Conservation (phyloP, 202 grass and related monocot genomes). For the Schoenoplectus triqueter region DNA sequence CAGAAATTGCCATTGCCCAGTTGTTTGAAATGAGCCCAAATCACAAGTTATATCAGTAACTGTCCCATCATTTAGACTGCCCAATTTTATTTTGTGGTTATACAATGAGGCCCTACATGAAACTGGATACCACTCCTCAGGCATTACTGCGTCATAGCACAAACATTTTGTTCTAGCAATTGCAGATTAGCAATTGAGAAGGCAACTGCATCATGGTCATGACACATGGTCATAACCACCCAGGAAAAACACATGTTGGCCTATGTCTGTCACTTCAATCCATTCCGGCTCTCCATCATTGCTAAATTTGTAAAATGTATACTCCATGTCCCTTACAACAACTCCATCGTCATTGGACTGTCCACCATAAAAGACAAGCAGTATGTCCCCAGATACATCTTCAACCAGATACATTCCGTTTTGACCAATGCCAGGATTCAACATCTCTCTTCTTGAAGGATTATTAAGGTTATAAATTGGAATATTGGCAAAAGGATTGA, state of each 20-base stretch:
- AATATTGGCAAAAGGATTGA: neutral
- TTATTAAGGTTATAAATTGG: neutral
- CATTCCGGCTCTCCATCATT: constrained; percentile 19
- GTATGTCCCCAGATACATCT: neutral
- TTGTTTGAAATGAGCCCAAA: neutral
- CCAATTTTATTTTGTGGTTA: neutral
- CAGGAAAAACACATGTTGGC: constrained; percentile 32
- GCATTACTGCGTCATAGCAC: constrained; percentile 17
- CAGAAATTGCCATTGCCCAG: neutral
- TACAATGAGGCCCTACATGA: neutral
- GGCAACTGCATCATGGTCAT: neutral
- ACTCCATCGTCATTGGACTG: neutral
- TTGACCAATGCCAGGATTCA: neutral
- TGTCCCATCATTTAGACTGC: neutral
- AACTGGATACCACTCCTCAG: neutral
- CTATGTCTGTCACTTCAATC: constrained; percentile 21
- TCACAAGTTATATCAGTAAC: constrained; percentile 9
- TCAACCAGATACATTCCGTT: neutral
- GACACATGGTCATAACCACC: neutral
- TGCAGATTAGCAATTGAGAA: neutral
- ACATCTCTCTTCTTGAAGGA: neutral
- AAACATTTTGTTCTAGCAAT: constrained; percentile 27
- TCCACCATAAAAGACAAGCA: neutral
- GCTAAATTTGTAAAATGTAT: constrained; percentile 24
- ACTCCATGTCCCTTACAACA: neutral